These are phyloP conservation scores for Acrocalymma vagum DNA, from an alignment of 2,329 filamentous ascomycete species.

Conservation along the genomic window DNA sequence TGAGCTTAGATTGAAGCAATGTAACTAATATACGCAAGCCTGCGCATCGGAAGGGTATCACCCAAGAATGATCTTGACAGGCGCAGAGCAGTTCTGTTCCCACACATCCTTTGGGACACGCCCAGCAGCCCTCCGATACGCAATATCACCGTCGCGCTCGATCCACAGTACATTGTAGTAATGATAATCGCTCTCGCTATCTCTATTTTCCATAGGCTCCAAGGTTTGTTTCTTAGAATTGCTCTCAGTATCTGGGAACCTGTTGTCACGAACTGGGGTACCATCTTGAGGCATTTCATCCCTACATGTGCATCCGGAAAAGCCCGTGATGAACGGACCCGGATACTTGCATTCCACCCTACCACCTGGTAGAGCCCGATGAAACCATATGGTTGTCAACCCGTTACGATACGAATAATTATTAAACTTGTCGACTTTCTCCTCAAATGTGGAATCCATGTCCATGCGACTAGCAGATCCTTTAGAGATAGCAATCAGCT, in stretches of 20 bases:
- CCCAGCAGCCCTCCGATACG: constrained; percentile 14
- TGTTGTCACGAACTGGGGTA: constrained; percentile 2
- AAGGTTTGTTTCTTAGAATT: neutral
- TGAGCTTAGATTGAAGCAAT: too few species aligned
- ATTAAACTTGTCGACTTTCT: constrained; percentile 1
- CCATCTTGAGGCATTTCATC: neutral
- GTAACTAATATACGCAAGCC: too few species aligned
- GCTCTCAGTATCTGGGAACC: constrained; percentile 5
- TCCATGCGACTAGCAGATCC: constrained; percentile 7
- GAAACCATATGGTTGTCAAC: constrained; percentile 1
- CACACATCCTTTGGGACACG: constrained; percentile 11
- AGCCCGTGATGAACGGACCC: neutral
- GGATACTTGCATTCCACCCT: too few species aligned
- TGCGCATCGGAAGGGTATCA: constrained; percentile 4
- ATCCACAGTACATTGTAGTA: constrained; percentile 22
- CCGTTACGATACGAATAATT: constrained; percentile 2
- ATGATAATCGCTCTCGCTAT: constrained; percentile 7
- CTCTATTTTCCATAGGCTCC: constrained; percentile 1
- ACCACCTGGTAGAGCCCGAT: constrained; percentile 3
- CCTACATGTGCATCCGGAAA: neutral
- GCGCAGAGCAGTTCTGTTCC: constrained; percentile 7
- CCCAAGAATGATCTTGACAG: constrained; percentile 13
- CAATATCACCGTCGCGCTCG: constrained; percentile 11
- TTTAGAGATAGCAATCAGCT: constrained; percentile 10
- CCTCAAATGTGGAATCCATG: constrained; percentile 8